Evolutionary conservation across 768 basidiomycete genomes (phyloP).

Genomic region (Termitomyces bulborhizus): DNA sequence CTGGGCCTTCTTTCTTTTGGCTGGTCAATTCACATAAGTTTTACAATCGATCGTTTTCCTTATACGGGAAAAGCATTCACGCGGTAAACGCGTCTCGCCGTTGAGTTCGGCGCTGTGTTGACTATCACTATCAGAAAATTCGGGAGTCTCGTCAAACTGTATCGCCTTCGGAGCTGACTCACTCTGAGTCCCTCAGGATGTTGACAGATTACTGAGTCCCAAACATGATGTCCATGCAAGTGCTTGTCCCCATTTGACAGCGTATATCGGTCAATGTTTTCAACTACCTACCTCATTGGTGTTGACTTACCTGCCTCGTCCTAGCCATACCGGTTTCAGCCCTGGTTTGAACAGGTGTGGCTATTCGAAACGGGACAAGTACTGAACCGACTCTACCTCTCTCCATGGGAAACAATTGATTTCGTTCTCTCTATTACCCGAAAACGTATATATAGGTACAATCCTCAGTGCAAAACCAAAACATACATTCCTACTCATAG

Average conservation of each 20-base stretch:
- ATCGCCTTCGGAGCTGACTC: conserved; percentile 12
- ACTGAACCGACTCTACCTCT: conserved; percentile 16
- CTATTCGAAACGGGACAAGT: conserved; percentile 26
- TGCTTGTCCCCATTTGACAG: background rate
- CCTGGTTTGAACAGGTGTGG: conserved; percentile 23
- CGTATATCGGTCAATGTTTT: conserved; percentile 2
- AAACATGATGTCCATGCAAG: background rate
- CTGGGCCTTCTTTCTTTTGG: too few species aligned
- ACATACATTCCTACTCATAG: conserved; percentile 5
- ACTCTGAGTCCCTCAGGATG: conserved; percentile 1
- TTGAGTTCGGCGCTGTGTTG: background rate
- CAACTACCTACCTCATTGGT: conserved; percentile 8
- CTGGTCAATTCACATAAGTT: too few species aligned
- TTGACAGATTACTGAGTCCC: background rate
- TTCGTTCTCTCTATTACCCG: conserved; percentile 11
- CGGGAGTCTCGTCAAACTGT: background rate
- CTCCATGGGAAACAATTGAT: conserved; percentile 13
- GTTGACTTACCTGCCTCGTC: conserved; percentile 13
- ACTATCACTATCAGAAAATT: background rate
- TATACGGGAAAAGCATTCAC: background rate
- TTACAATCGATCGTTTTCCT: background rate
- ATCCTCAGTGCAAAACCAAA: background rate
- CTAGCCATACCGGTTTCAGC: conserved; percentile 21
- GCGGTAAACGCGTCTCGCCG: background rate
- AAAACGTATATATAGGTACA: conserved; percentile 9